Evolutionary conservation across 163 green algal species (phyloP).

Genomic region (Scenedesmus sp.): DNA sequence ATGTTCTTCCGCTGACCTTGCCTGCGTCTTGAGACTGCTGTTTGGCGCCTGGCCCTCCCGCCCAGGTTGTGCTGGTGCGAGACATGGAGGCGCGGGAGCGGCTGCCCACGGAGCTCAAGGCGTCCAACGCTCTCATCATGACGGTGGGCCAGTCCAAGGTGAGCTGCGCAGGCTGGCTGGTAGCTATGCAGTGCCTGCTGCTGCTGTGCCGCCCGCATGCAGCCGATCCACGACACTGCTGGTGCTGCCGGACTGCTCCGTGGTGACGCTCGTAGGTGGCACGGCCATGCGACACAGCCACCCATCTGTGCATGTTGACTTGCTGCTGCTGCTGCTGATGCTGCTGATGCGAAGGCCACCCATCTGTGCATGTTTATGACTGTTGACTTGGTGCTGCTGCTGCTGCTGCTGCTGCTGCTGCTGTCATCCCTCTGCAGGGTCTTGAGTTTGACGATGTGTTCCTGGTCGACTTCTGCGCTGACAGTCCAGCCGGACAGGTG

Average conservation of each 20-base stretch:
- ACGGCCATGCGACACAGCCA: too few relatives aligned
- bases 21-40: background rate
- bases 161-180: background rate
- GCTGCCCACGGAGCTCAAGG: constrained; percentile 31
- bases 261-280: too few relatives aligned
- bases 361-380: too few relatives aligned
- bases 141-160: constrained; percentile 51
- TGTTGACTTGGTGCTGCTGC: background rate
- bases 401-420: background rate
- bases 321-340: background rate
- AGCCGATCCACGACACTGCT: too few relatives aligned
- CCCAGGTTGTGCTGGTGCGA: constrained; percentile 49
- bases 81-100: constrained; percentile 44
- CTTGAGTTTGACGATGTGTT: constrained; percentile 54
- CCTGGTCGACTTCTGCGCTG: constrained; percentile 75
- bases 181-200: too few relatives aligned
- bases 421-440: background rate
- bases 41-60: background rate
- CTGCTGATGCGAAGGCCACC: too few relatives aligned
- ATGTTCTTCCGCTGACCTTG: too few relatives aligned
- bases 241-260: too few relatives aligned
- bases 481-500: constrained; percentile 57
- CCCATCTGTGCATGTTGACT: background rate
- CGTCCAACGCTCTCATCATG: constrained; percentile 54
- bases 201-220: too few relatives aligned